phyloP scores from a whole-genome alignment of 768 basidiomycete species.

The Kondoa malvinella region DNA sequence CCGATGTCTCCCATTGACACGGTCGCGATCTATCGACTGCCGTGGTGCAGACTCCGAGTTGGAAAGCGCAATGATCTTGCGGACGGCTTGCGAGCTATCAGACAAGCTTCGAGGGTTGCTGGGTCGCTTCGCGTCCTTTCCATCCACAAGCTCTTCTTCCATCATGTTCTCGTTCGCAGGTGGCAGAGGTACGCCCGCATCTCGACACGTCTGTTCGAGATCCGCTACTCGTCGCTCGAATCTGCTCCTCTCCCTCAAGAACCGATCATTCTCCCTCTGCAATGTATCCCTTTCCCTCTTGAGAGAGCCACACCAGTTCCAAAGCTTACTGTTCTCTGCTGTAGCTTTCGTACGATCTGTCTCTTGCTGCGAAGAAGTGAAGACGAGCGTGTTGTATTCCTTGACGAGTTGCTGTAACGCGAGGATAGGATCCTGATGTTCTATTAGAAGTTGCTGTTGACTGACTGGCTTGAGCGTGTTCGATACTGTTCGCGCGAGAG shows the following conservation, averaged over 20 bases:
- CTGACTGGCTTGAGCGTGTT: neutral
- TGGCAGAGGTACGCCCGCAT: neutral
- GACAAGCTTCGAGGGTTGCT: neutral
- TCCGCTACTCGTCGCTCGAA: neutral
- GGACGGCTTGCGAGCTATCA: neutral
- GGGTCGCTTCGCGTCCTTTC: neutral
- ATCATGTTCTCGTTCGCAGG: neutral
- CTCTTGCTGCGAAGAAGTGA: neutral
- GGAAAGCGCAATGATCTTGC: neutral
- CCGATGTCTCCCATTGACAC: neutral
- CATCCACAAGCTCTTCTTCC: neutral
- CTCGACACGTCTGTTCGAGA: neutral
- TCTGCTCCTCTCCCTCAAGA: neutral
- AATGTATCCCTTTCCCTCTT: neutral
- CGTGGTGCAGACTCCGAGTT: neutral
- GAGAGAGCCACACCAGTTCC: neutral
- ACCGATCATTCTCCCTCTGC: neutral
- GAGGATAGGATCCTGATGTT: neutral
- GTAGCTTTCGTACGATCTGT: neutral
- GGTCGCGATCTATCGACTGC: neutral
- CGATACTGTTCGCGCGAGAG: neutral
- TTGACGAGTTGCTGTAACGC: neutral
- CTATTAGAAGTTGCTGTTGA: neutral
- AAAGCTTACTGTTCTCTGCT: constrained; percentile 5
- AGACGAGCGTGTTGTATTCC: neutral